Base-by-base conservation (phyloP, 2,329 filamentous ascomycete genomes). In the Botrytis squamosa region DNA sequence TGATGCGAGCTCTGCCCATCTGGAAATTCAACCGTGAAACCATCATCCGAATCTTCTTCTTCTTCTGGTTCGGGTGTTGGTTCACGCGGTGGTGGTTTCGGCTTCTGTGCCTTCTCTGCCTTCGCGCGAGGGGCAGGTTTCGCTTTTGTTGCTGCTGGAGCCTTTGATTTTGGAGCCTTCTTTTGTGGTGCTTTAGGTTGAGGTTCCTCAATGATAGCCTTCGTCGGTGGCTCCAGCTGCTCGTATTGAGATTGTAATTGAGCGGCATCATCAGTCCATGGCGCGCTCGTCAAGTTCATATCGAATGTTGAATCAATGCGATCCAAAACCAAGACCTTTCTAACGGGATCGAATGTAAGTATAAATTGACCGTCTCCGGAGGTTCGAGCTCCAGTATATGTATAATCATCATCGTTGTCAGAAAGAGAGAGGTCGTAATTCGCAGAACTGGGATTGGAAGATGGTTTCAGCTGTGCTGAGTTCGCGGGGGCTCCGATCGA, bases 271-370 rank as follows among this genome's bases (percentile, higher is more conserved):
- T 86, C 84, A 78, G 91, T 91, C 76, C 86, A 88, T 3, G 92
- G 93, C 22, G 90, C 90, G 72, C 87, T 89, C 70, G 88, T 90
- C 71, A 97, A 84, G 82, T 97, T 98, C 91, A 97, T 95, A 79
- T 93, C 91, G 83, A 97, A 92, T 57, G 91, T 90, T n/a, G 91
- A 92, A 80, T 93, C 89, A 72, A 98, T 85, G 70, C 90, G 90
- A 84, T 98, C 94, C 72, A 98, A 87, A 42, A 96, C 90, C 77
- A 96, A 96, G 73, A 88, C 91, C 79, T 95, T 90, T 70, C 89
- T 90, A 29, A 86, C 85, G 14, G 91, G 86, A 82, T 97, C 93
- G 80, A 95, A 96, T 74, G 95, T 88, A 70, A 97, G 87, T 55
- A 91, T 88, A 79, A 88, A 91, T 80, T 90, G 86, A 72, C 84